Evolutionary conservation across 2,329 filamentous ascomycete genomes (phyloP).

Genomic region (Aspergillus sp.): DNA sequence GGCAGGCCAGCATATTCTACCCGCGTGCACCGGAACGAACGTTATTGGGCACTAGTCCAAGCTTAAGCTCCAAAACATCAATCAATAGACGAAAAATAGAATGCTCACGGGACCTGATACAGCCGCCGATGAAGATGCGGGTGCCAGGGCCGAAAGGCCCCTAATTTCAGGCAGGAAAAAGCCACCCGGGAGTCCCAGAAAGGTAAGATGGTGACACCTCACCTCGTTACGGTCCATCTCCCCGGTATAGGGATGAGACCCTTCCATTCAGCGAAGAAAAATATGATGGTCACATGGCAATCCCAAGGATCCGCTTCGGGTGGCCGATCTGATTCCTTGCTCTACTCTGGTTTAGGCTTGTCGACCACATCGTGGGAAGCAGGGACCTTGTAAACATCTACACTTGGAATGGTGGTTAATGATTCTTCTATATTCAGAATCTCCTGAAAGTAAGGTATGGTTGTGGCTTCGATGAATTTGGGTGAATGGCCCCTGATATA

Average conservation of each 20-base stretch:
- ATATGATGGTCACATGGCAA: conserved; percentile 18
- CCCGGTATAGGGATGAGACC: conserved; percentile 8
- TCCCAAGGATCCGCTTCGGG: conserved; percentile 7
- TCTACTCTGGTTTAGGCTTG: background rate
- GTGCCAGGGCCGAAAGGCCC: background rate
- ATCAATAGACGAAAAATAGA: background rate
- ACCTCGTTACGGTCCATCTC: background rate
- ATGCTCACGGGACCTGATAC: conserved; percentile 3
- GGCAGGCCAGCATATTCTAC: background rate
- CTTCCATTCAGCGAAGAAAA: conserved; percentile 5
- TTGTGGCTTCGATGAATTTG: background rate
- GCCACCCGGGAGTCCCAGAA: background rate
- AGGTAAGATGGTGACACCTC: background rate
- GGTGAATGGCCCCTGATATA: background rate
- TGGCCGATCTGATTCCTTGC: conserved; percentile 11
- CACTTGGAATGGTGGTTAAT: background rate
- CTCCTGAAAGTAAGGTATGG: background rate
- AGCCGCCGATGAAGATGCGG: background rate
- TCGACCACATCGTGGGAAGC: background rate
- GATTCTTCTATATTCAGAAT: background rate
- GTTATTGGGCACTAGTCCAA: background rate
- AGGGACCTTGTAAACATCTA: background rate
- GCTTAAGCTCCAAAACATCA: background rate
- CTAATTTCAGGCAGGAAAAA: background rate
- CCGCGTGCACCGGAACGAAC: background rate